These are phyloP conservation scores for Beta corolliflora DNA, from an alignment of 179 eudicot species.

Conservation along the genomic window DNA sequence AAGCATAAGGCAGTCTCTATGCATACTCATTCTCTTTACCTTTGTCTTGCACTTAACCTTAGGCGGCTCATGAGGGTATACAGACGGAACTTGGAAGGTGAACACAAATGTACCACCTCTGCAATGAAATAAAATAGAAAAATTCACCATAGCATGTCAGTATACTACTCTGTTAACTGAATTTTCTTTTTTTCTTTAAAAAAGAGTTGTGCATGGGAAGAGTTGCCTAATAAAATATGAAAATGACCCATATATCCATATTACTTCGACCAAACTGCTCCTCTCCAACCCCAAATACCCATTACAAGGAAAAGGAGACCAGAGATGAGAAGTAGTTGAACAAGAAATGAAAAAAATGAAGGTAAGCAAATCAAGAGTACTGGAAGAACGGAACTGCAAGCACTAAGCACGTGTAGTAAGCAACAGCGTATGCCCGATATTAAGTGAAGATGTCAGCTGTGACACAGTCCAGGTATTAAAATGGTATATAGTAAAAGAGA, in stretches of 20 bases:
- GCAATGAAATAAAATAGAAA: constrained; percentile 10
- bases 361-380: not conserved
- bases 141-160: constrained; percentile 3
- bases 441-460: not conserved
- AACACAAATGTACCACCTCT: constrained; percentile 75
- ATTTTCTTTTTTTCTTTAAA: no score
- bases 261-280: not conserved
- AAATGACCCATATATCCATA: not conserved
- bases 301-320: not conserved
- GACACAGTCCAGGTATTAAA: not conserved
- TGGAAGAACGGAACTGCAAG: not conserved
- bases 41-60: constrained; percentile 91
- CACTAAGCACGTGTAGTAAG: not conserved
- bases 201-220: not conserved
- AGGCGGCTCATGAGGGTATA: constrained; percentile 88
- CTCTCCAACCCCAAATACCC: not conserved
- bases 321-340: not conserved
- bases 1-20: constrained; percentile 5
- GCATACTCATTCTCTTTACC: constrained; percentile 38
- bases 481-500: constrained; percentile 13
- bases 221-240: not conserved
- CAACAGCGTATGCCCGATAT: not conserved
- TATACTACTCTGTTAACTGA: not conserved
- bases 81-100: constrained; percentile 61
- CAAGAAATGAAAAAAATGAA: not conserved